Evolutionary conservation across 2,329 filamentous ascomycete genomes (phyloP), one percentile per base, ranked within the genome.

Genomic region (Phyllosticta ampelicida): DNA sequence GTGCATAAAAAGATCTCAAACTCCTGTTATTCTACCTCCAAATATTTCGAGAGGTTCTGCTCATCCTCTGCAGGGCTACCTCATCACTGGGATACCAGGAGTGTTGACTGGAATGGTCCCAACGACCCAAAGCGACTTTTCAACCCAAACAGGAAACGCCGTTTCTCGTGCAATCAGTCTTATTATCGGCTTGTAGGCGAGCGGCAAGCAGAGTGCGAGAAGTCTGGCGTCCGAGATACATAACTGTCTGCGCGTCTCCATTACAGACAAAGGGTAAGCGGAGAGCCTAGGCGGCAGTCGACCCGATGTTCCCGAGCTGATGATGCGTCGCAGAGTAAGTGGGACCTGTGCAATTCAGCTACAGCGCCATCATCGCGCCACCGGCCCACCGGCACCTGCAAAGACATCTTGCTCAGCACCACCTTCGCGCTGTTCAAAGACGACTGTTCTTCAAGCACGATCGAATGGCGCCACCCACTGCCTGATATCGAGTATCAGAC

Each of bases 101-200:
- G 70, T 60, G 81, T 84, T 1, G 68, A 11, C 69, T 74, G 51
- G 80, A 76, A 62, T 73, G 69, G 62, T 77, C 82, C 81, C 73
- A 80, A 66, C 30, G 70, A 73, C 58, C 63, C 56, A 54, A 58
- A 6, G 20, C 36, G 6, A 53, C 56, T 23, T 58, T 58, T 23
- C 36, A 21, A 4, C 23, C 44, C n/a, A 51, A 54, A 51, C 51
- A 23, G n/a, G 56, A 58, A 13, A 26, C 51, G 21, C 56, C 56
- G 19, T 53, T 58, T 19, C 26, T 58, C 9, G 30, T 58, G 21
- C 56, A 53, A 10, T 58, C 56, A 8, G 52, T 58, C 51, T 58
- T 18, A 58, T 53, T 51, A 53, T 51, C 8, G 52, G 51, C 21
- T 30, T 58, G n/a, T 58, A 51, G 56, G 9, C 36, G 21, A 30